A percentile compares a stretch with the other conserved stretches of the same genome.
These are phyloP conservation scores for Mallotus japonicus DNA, from an alignment of 441 rosid genomes.

Conservation along the genomic window DNA sequence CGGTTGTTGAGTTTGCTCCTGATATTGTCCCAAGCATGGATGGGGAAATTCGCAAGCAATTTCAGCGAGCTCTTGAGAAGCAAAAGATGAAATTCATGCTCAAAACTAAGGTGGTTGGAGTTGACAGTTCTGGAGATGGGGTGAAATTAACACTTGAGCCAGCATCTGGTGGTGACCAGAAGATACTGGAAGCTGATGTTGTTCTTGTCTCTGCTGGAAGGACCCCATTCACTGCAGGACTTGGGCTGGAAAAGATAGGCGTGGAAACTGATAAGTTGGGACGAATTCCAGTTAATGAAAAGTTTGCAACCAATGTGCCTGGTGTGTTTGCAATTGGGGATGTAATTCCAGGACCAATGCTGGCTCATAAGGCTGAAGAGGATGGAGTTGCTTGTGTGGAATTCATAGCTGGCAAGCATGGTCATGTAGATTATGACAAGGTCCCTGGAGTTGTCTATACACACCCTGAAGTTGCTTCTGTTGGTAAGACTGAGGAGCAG, in stretches of 20 bases:
- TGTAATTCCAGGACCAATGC: slow-evolving; percentile 97
- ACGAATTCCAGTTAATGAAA: slow-evolving; percentile 73
- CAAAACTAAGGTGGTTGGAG: slow-evolving; percentile 90
- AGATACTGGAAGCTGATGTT: slow-evolving; percentile 85
- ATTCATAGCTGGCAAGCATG: slow-evolving; percentile 94
- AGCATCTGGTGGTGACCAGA: slow-evolving; percentile 83
- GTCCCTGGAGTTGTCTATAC: slow-evolving; percentile 99
- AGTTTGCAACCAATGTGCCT: slow-evolving; percentile 73
- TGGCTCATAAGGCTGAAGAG: slow-evolving; percentile 99
- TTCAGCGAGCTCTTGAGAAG: slow-evolving; percentile 88
- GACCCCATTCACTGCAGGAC: slow-evolving; percentile 82
- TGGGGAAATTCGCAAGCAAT: slow-evolving; percentile 92
- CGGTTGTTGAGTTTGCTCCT: slow-evolving; percentile 96
- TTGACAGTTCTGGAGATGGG: slow-evolving; percentile 68
- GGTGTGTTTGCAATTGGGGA: slow-evolving; percentile 93
- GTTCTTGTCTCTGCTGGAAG: slow-evolving; percentile 97
- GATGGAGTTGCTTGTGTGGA: slow-evolving; percentile 97
- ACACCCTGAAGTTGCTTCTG: slow-evolving; percentile 94
- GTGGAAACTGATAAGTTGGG: slow-evolving; percentile 91
- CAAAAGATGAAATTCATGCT: slow-evolving; percentile 98
- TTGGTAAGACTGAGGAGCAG: slow-evolving; percentile 98
- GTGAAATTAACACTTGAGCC: slow-evolving; percentile 87
- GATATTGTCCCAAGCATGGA: slow-evolving; percentile 97
- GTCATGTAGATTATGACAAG: slow-evolving; percentile 93
- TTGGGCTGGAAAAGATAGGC: slow-evolving; percentile 85